Conservation (phyloP, 176 grass and related monocot species). For the Bromus sterilis region DNA sequence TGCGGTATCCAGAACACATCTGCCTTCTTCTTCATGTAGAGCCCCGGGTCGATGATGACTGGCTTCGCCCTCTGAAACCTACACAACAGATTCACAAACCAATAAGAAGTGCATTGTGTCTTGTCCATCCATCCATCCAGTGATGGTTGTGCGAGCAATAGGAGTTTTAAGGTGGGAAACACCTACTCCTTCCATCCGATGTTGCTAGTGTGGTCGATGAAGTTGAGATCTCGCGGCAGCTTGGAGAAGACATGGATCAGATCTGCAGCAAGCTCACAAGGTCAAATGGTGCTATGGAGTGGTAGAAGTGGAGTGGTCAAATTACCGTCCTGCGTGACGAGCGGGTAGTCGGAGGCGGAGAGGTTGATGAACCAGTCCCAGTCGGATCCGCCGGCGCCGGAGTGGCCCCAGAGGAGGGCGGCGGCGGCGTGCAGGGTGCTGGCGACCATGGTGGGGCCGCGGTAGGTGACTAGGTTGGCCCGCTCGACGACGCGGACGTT, state of each 20-base stretch:
- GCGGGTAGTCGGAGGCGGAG: slow-evolving; percentile 53
- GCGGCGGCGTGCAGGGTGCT: slow-evolving; percentile 66
- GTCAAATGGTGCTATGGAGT: neutral
- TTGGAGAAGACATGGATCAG: slow-evolving; percentile 58
- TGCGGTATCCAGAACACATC: slow-evolving; percentile 66
- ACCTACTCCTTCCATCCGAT: slow-evolving; percentile 59
- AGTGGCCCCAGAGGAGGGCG: slow-evolving; percentile 22
- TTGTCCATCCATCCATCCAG: neutral
- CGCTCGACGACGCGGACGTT: slow-evolving; percentile 46
- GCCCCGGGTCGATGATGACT: slow-evolving; percentile 61
- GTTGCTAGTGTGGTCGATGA: slow-evolving; percentile 59
- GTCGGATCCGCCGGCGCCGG: neutral
- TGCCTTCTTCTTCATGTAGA: slow-evolving; percentile 52
- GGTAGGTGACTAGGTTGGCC: slow-evolving; percentile 58
- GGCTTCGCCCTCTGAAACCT: slow-evolving; percentile 65
- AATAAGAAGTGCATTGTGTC: neutral
- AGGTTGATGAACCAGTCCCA: slow-evolving; percentile 75
- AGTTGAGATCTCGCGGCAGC: slow-evolving; percentile 54
- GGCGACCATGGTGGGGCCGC: slow-evolving; percentile 57
- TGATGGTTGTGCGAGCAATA: neutral
- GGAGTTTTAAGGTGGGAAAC: neutral
- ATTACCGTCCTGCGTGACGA: slow-evolving; percentile 54
- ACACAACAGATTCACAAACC: neutral
- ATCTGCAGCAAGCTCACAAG: slow-evolving; percentile 27
- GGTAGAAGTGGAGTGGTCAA: neutral